Base-by-base conservation (phyloP, 1,139 yeast genomes). In the Nakaseomyces uthaithaninus region DNA sequence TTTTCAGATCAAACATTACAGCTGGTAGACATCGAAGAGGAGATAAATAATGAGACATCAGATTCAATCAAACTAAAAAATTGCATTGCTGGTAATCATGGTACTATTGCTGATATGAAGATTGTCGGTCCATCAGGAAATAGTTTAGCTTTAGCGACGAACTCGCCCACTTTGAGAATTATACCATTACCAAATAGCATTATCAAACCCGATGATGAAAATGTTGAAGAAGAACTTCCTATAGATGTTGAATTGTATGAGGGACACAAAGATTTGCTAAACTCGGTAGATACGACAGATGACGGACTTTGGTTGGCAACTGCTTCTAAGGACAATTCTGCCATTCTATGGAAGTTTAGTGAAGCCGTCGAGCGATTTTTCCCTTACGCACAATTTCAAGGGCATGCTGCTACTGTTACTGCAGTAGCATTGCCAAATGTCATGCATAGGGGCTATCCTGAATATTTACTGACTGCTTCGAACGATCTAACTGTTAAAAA, bases 261-360 rank as follows among this genome's bases (percentile, higher is more conserved):
- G 45, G 96, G 94, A 2, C 98, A 91, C 61, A 73, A 73, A 2
- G 98, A 93, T 61, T 68, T 91, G 47, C 75, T 91, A 40, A 85
- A 91, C 55, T 75, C 84, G 25, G 58, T 93, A 20, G 97, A 86
- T 60, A 74, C 78, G 2, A 75, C 87, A 0, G 66, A 66, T 16
- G 91, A 89, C 59, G 98, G 97, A 0, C 52, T 62, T 42, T 91
- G 96, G 96, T 65, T 91, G 18, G 93, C 84, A 4, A 82, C 96
- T 3, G 96, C 91, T 0, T 81, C 94, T n/a, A 93, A 91, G 62
- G 99, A 91, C 59, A 73, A 77, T 48, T 79, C 79, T 37, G 94
- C 94, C 1, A 72, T 84, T 48, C 64, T 91, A 44, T 91, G 99
- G 99, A 71, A 66, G 52, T 77, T 72, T 61, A 63, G 72, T 46